Base-by-base conservation (phyloP, 345 rosid species). In the Reutealis trisperma region DNA sequence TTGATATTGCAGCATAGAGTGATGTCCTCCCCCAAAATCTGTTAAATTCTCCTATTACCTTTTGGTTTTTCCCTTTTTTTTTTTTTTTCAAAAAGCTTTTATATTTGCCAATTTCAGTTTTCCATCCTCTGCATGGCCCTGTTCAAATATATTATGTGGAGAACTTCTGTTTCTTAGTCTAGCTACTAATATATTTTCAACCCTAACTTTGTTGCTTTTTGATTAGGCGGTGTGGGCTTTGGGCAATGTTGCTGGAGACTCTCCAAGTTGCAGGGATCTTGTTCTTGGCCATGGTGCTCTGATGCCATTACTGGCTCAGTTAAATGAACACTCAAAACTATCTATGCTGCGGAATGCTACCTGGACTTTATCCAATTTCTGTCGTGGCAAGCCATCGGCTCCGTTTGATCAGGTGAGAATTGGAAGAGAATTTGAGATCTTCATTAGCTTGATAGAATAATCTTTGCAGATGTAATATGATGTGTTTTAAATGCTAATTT, bases 171-270 rank as follows among this genome's bases (percentile, higher is more conserved):
- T 37, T 37, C 41, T 37, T 37, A 37, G 5, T 27, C 30, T 27
- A 21, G 73, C 67, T 51, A 16, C 34, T 72, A 65, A 64, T 12
- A 22, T 74, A 54, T 22, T 57, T 30, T 44, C 9, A 24, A 58
- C 4, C 62, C 14, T 47, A 22, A 65, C 16, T 52, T 62, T 67
- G 37, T 70, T 73, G 66, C 63, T 71, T 75, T 63, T 74, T 85
- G 49, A 61, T 55, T 30, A 88, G 93, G 96, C 93, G 2, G 93
- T 91, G 68, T 89, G 93, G 96, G 93, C 96, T 69, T 85, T 91
- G 80, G 96, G 96, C 64, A 89, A 88, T 85, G 92, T 91, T 81
- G 96, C 93, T 64, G 93, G 93, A 64, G 93, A 91, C 80, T 91
- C 93, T 15, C 92, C 90, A 61, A 85, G 71, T 82, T 89, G 91